Base-by-base conservation (phyloP, 441 rosid species). In the Oxalis stricta region DNA sequence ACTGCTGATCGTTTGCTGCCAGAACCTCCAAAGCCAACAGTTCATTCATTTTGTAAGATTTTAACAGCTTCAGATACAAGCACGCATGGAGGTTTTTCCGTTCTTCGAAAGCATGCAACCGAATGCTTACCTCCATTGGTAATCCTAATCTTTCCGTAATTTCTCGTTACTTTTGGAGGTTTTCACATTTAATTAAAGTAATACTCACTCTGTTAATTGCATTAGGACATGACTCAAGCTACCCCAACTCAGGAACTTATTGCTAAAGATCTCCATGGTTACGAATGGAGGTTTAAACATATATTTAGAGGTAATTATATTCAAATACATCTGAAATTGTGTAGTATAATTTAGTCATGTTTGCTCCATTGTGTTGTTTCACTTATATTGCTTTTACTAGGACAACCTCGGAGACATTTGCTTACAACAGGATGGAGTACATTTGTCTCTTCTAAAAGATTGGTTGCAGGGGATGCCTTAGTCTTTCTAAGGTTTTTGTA, bases 41-140 rank as follows among this genome's bases (percentile, higher is more conserved):
- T 82, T 55, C 79, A 79, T 65, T 73, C 83, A 0, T 89, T 89
- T 55, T 73, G 80, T 58, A 89, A 85, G 79, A 77, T 85, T 44
- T 54, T 85, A 48, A 85, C 98, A 5, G 94, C 94, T 23, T 85
- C 98, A 8, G 98, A 89, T 60, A 89, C 96, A 9, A 89, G 98
- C 60, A 89, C 98, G 28, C 98, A 89, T 53, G 98, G 98, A 17
- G 98, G 98, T 12, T 89, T 89, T 61, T 89, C 98, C 48, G 92
- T 89, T 63, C 87, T 80, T 13, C 75, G 86, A 36, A 89, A 83
- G 61, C 96, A 89, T 46, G 98, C 98, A 1, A 85, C 77, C 9
- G 98, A 85, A 48, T 82, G 94, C 61, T 65, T 89, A 15, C 96
- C 94, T 43, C 69, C 67, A 5, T 57, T 89, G 86, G 98, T 89